Evolutionary conservation across 176 grass and related monocot species (phyloP).

Genomic region (Chrysopogon serrulatus): DNA sequence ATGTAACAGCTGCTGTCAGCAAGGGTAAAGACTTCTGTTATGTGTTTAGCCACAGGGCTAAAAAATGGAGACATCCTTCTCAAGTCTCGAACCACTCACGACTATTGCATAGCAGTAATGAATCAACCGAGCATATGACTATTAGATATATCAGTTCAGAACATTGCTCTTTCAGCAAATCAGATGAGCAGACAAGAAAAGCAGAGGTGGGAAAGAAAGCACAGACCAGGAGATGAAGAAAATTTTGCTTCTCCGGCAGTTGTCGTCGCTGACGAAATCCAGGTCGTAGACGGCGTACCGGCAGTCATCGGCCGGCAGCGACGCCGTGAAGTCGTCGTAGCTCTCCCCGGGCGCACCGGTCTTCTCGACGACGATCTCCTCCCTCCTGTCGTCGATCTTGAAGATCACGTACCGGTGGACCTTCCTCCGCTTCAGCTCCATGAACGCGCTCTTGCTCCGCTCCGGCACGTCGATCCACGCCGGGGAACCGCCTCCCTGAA

Average conservation of each 20-base stretch:
- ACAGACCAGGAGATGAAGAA: constrained; percentile 75
- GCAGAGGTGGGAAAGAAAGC: neutral
- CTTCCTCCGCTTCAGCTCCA: constrained; percentile 68
- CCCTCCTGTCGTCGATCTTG: constrained; percentile 67
- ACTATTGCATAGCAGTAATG: neutral
- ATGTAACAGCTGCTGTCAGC: neutral
- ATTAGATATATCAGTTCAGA: neutral
- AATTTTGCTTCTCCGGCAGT: constrained; percentile 72
- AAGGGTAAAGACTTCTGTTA: neutral
- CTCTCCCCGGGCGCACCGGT: constrained; percentile 46
- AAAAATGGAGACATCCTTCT: neutral
- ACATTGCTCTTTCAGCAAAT: neutral
- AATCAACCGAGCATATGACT: neutral
- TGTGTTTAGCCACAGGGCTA: neutral
- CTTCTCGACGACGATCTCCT: constrained; percentile 72
- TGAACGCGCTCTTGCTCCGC: constrained; percentile 53
- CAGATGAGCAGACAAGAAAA: neutral
- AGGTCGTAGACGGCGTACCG: constrained; percentile 74
- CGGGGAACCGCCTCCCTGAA: constrained; percentile 37
- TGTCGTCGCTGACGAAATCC: constrained; percentile 72
- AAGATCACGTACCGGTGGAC: constrained; percentile 65
- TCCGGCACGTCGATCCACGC: constrained; percentile 55
- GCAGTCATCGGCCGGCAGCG: constrained; percentile 58
- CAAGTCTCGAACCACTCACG: neutral
- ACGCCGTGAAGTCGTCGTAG: constrained; percentile 68